Base-by-base conservation (phyloP, 2,329 filamentous ascomycete species). In the Colletotrichum trifolii region DNA sequence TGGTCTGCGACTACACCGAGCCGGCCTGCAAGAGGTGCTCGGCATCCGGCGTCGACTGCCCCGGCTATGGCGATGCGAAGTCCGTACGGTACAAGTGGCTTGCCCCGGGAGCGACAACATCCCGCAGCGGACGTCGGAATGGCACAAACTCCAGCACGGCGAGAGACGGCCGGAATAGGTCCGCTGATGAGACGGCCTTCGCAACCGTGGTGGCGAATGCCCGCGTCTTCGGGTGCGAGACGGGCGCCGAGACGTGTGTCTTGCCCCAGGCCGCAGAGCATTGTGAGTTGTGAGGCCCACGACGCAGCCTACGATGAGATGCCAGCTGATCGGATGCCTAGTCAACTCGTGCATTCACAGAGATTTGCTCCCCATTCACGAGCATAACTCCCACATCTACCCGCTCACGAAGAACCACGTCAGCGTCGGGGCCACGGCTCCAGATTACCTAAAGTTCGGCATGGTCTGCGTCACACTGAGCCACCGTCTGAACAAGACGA, bases 401-500 rank as follows among this genome's bases (percentile, higher is more conserved):
- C 56, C 45, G 2, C 66, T 77, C 49, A 70, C 72, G 2, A 60
- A 35, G 3, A 55, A 9, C 11, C 50, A 61, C 40, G 17, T 61
- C 38, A 50, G 42, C 9, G 35, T 50, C 11, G 58, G 35, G 11
- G 43, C 50, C 12, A 42, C 25, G 43, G 13, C 13, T 12, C 58
- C 58, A 6, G 50, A 54, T 8, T 49, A 55, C 15, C 13, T 61
- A 4, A 42, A 35, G 35, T 45, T 55, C 34, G 68, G 69, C n/a
- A 68, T 76, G 9, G 58, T 76, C 39, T 76, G 75, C 60, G 71
- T 76, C 68, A 68, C 71, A 4, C 53, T 78, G 12, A 74, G 70
- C 39, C 76, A 79, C 54, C 71, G 73, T 45, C 72, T 77, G 17
- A 77, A 76, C 67, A 71, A 70, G 17, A 68, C 60, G 6, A 60